Base-by-base conservation (phyloP, 371 early-diverging fungal species). In the Apophysomyces sp. region DNA sequence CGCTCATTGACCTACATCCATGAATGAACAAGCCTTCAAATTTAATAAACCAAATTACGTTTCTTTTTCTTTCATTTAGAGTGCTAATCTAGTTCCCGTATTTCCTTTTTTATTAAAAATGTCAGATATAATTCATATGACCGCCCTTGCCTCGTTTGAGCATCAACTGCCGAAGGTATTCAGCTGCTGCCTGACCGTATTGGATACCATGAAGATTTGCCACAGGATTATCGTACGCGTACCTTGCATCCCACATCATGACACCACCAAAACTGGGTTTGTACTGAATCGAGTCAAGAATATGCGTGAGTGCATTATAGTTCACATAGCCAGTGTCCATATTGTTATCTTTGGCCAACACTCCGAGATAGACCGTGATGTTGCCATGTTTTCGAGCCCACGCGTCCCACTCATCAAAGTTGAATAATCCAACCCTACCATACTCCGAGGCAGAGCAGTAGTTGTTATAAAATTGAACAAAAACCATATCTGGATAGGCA, bases 391-490 rank as follows among this genome's bases (percentile, higher is more conserved):
- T 16, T 27, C 56, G 54, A 29, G 83, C 68, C 81, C 83, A 83
- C 30, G 66, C 68, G 59, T 85, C 77, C 86, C 85, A 74, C 18
- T 63, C 67, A 55, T 78, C 81, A 71, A 82, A 89, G 66, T 89
- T 89, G 73, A 86, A 87, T 51, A 44, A 9, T 3, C 49, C 69
- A 44, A 30, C 62, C 16, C 0, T 57, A 4, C 2, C 81, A 71
- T 68, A 64, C 16, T 24, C 34, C 15, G 58, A 36, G 7, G 67
- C 77, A 12, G 73, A 62, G 51, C 90, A 90, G 37, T 76, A 78
- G 68, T 89, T 88, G 75, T 90, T 90, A 73, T 90, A 90, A 59
- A 90, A 90, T 67, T 90, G 90, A n/a, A 89, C 83, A 68, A 73
- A 86, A 3, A 89, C 81, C 69, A 85, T 67, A 64, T 90, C 89